Base-by-base conservation (phyloP, 352 stramenopile species). In the Thalassiosira allenii region DNA sequence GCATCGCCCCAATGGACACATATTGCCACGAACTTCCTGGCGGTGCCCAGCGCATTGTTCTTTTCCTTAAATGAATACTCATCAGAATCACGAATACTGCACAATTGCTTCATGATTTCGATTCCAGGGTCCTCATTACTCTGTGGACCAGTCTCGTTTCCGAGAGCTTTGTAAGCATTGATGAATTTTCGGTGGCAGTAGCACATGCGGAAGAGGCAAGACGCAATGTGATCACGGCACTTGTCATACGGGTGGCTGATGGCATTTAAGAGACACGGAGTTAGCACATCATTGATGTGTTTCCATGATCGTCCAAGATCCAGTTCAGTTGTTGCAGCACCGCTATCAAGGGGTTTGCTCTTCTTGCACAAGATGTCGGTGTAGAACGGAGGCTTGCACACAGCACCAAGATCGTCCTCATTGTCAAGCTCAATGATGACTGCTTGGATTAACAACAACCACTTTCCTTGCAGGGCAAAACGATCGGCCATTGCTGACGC, bases 191-290 rank as follows among this genome's bases (percentile, higher is more conserved):
- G 64, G 37, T 93, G 76, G 63, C 90, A 93, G 64, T 89, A 88
- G 57, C 84, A 93, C 59, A 94, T 91, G 40, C 88, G 33, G 68
- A 94, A 94, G 2, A 94, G 59, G n/a, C 72, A 87, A n/a, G 68
- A 81, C 20, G 90, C 82, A 67, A 94, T 92, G 47, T 92, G 87
- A 67, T 94, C 90, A 66, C 90, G 59, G 59, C 90, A 94, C 57
- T 84, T 93, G 43, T 94, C 86, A 68, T 93, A 94, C 9, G 90
- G 90, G 81, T 94, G 90, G 23, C 84, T 82, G 44, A 93, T 79
- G 11, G 88, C 84, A 43, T 86, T 88, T 17, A 88, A 73, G 1
- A 94, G 59, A 14, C 66, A 82, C n/a, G 86, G 86, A n/a, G 89
- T 79, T 14, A 94, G 79, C 40, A 64, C 70, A 27, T 77, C 68